phyloP scores from a whole-genome alignment of 2,329 filamentous ascomycete species.

The Aspergillus ochraceoroseus region DNA sequence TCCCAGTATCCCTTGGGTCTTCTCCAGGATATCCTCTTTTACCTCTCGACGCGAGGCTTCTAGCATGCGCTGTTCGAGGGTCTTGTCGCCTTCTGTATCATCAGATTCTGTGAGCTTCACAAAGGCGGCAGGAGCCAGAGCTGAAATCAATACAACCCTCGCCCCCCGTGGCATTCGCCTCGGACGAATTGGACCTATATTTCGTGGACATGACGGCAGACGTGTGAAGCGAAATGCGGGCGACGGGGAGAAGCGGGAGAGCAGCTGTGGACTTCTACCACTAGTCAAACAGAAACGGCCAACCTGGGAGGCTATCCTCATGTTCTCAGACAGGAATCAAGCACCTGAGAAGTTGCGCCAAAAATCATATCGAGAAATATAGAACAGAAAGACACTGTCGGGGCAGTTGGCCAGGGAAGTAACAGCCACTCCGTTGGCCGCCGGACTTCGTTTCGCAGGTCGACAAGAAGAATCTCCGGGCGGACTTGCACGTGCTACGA shows the following conservation, averaged over 20 bases:
- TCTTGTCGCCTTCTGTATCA: constrained; percentile 51
- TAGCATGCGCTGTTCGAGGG: constrained; percentile 81
- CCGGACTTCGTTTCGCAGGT: too few species aligned
- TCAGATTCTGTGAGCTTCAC: constrained; percentile 54
- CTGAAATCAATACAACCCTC: constrained; percentile 38
- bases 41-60: constrained; percentile 75
- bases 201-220: constrained; percentile 25
- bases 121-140: constrained; percentile 55
- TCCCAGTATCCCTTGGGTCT: constrained; percentile 56
- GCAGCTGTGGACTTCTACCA: constrained; percentile 33
- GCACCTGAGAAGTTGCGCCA: not conserved
- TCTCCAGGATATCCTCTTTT: constrained; percentile 59
- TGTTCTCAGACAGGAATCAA: constrained; percentile 33
- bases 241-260: constrained; percentile 28
- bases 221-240: constrained; percentile 30
- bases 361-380: constrained; percentile 9
- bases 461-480: too few species aligned
- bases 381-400: not conserved
- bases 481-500: constrained; percentile 17
- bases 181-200: constrained; percentile 16
- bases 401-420: not conserved
- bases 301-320: constrained; percentile 49
- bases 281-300: constrained; percentile 49
- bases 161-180: constrained; percentile 25
- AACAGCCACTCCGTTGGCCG: constrained; percentile 3